Evolutionary conservation across 2,329 filamentous ascomycete genomes (phyloP).

Genomic region (Venturiaceae sp.): DNA sequence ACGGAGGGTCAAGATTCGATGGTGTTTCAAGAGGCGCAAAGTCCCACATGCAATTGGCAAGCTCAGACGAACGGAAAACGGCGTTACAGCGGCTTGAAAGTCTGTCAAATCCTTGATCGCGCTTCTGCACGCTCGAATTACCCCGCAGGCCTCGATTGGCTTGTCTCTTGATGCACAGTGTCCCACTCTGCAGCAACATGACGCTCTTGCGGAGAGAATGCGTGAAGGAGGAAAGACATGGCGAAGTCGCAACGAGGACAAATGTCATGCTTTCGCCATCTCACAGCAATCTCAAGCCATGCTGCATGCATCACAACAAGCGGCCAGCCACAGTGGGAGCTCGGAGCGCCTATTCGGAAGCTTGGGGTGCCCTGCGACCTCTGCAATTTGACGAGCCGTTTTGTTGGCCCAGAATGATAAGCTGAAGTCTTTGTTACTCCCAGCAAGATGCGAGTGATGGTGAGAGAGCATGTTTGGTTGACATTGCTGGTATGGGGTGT

Average conservation of each 20-base stretch:
- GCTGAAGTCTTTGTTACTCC: not conserved
- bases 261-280: too few species aligned
- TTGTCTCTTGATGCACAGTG: not conserved
- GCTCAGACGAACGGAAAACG: not conserved
- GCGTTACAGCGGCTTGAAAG: not conserved
- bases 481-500: too few species aligned
- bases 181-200: not conserved
- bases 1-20: not conserved
- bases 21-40: not conserved
- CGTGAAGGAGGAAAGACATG: too few species aligned
- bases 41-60: not conserved
- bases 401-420: not conserved
- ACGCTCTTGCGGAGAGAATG: not conserved
- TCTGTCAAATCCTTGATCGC: too few species aligned
- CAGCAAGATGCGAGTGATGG: not conserved
- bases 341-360: not conserved
- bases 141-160: not conserved
- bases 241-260: too few species aligned
- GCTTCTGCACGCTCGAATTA: too few species aligned
- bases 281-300: not conserved
- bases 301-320: not conserved
- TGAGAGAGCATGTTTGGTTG: not conserved
- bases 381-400: not conserved
- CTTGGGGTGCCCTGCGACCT: not conserved
- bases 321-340: not conserved